Base-by-base conservation (phyloP, 345 rosid species). In the Eucalyptus melliodora region DNA sequence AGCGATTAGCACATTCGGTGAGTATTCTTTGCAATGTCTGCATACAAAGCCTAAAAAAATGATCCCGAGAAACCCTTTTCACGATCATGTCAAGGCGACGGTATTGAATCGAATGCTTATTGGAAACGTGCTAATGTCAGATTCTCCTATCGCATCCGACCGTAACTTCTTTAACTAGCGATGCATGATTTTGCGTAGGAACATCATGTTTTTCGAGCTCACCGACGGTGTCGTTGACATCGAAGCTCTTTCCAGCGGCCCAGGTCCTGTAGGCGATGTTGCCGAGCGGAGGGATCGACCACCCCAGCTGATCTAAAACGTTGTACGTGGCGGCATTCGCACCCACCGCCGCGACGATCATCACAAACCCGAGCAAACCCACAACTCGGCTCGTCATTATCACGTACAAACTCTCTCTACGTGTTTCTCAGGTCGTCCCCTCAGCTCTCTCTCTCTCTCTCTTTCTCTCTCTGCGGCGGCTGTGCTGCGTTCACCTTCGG, bases 221-320 rank as follows among this genome's bases (percentile, higher is more conserved):
- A 86, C 92, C 90, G 13, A 89, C 69, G 14, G 86, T 89, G 60
- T 91, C 92, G 10, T 62, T 81, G 23, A 89, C 7, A 31, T 83
- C 53, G 27, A 91, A 87, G 49, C 21, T 24, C 50, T 91, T 87
- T 42, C 31, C 27, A 37, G 45, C 80, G n/a, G 89, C 89, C 90
- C 90, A 91, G 50, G 77, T 67, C 82, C 15, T 9, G 90, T 89
- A 89, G 15, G 90, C 89, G 9, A 88, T 37, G 53, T 89, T 4
- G 5, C 92, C 90, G 45, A n/a, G 47, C 21, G 92, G 90, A 89
- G 92, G 89, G 56, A 87, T 45, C 5, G 16, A 45, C 92, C 92
- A 91, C 8, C 88, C 88, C 86, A 91, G 49, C 11, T 34, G 26
- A 80, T 91, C 90, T 45, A 89, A 87, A 15, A 91, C 92, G 44